Evolutionary conservation across 768 basidiomycete genomes (phyloP).

Genomic region (Tephrocybe sp.): DNA sequence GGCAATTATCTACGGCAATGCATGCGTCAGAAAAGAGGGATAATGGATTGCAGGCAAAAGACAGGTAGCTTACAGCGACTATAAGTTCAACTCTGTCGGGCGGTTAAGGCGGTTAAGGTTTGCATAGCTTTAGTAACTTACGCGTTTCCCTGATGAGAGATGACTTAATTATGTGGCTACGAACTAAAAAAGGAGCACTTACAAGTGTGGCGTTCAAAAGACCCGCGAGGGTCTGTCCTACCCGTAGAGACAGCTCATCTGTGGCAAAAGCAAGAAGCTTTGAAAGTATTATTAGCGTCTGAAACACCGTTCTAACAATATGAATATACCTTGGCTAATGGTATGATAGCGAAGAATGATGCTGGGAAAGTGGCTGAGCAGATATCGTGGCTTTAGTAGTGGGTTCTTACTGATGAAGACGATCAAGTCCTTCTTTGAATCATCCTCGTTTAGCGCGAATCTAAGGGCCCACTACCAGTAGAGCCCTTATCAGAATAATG

Average conservation of each 20-base stretch:
- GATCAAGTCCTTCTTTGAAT: slow-evolving; percentile 47
- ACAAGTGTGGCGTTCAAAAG: slow-evolving; percentile 85
- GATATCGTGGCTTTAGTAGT: not conserved
- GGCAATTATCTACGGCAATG: slow-evolving; percentile 40
- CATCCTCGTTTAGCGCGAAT: slow-evolving; percentile 44
- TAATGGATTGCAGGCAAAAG: not conserved
- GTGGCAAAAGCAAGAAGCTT: slow-evolving; percentile 83
- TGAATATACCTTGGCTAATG: slow-evolving; percentile 65
- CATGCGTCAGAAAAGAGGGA: not conserved
- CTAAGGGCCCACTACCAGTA: slow-evolving; percentile 72
- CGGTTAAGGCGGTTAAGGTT: not conserved
- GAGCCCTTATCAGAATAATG: slow-evolving; percentile 1
- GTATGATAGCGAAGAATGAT: slow-evolving; percentile 80
- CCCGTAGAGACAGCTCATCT: slow-evolving; percentile 77
- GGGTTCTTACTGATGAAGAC: slow-evolving; percentile 65
- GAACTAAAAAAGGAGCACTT: slow-evolving; percentile 16
- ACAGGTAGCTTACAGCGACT: slow-evolving; percentile 57
- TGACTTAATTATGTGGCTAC: not conserved
- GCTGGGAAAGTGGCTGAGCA: slow-evolving; percentile 33
- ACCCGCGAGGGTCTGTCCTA: slow-evolving; percentile 82
- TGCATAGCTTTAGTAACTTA: slow-evolving; percentile 21
- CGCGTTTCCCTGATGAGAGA: slow-evolving; percentile 43
- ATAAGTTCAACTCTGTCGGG: slow-evolving; percentile 61
- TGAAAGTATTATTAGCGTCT: not conserved
- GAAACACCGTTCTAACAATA: not conserved